Conservation (phyloP, 345 rosid species). For the Hypericum androsaemum region DNA sequence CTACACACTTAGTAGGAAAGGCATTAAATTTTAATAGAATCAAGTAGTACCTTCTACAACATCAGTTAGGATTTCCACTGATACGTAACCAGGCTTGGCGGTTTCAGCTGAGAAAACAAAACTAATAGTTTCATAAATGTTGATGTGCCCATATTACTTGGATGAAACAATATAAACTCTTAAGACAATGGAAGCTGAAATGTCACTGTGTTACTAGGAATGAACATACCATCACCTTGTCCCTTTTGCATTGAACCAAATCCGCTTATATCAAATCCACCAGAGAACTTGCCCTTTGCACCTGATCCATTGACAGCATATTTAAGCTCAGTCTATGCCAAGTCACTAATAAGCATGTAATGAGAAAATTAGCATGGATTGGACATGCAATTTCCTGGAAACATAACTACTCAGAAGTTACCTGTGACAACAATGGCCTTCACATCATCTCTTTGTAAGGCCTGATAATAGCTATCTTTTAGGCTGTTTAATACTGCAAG, state of each 20-base stretch:
- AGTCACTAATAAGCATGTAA: too few species aligned
- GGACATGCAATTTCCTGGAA: too few species aligned
- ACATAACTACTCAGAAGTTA: constrained; percentile 14
- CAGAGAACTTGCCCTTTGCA: constrained; percentile 83
- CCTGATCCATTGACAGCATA: constrained; percentile 35
- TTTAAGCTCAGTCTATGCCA: not conserved
- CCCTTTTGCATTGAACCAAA: constrained; percentile 62
- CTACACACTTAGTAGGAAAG: too few species aligned
- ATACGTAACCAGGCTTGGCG: constrained; percentile 51
- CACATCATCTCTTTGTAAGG: constrained; percentile 75
- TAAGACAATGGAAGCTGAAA: too few species aligned
- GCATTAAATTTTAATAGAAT: not conserved
- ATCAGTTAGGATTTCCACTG: constrained; percentile 56
- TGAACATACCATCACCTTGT: constrained; percentile 27
- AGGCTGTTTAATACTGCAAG: constrained; percentile 55
- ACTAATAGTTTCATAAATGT: constrained; percentile 3
- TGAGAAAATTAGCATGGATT: too few species aligned
- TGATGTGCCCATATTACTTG: not conserved
- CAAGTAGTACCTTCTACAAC: constrained; percentile 61
- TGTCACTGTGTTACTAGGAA: not conserved
- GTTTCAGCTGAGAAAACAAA: constrained; percentile 36
- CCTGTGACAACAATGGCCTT: constrained; percentile 93
- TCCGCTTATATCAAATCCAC: constrained; percentile 82
- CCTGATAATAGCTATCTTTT: constrained; percentile 67
- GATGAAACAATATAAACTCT: too few species aligned